These are phyloP conservation scores for Lenzites betulinus DNA, from an alignment of 768 basidiomycete species.

Conservation along the genomic window DNA sequence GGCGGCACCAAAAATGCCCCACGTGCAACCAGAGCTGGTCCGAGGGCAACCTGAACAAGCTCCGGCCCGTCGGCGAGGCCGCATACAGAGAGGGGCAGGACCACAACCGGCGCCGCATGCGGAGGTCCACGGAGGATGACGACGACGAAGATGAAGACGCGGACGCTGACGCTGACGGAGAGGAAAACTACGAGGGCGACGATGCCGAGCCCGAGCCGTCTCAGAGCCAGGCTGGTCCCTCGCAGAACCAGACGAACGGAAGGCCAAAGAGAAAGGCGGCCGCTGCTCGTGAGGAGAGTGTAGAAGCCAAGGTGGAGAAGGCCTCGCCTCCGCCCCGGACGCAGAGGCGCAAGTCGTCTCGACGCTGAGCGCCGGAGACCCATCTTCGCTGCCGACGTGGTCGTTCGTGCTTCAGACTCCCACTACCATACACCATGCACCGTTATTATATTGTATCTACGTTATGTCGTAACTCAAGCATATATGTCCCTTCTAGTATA, in stretches of 20 bases:
- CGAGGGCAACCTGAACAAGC: constrained; percentile 44
- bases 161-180: constrained; percentile 43
- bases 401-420: too few species aligned
- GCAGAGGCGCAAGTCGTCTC: constrained; percentile 26
- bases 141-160: constrained; percentile 48
- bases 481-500: constrained; percentile 7
- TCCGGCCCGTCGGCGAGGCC: constrained; percentile 66
- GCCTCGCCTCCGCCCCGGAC: constrained; percentile 22
- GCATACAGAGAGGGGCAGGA: constrained; percentile 63
- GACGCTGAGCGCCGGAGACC: constrained; percentile 11
- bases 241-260: constrained; percentile 28
- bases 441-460: constrained; percentile 21
- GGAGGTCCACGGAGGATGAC: constrained; percentile 28
- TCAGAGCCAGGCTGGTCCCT: constrained; percentile 33
- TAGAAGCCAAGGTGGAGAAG: constrained; percentile 45
- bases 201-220: constrained; percentile 31
- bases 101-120: constrained; percentile 35
- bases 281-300: constrained; percentile 33
- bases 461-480: constrained; percentile 5
- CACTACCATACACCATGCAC: constrained; percentile 6
- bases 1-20: constrained; percentile 51
- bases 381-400: not conserved
- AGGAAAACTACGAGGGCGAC: constrained; percentile 40
- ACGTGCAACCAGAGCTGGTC: constrained; percentile 65
- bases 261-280: constrained; percentile 31